Conservation (phyloP, 352 stramenopile genomes). For the Pythium chondricola region DNA sequence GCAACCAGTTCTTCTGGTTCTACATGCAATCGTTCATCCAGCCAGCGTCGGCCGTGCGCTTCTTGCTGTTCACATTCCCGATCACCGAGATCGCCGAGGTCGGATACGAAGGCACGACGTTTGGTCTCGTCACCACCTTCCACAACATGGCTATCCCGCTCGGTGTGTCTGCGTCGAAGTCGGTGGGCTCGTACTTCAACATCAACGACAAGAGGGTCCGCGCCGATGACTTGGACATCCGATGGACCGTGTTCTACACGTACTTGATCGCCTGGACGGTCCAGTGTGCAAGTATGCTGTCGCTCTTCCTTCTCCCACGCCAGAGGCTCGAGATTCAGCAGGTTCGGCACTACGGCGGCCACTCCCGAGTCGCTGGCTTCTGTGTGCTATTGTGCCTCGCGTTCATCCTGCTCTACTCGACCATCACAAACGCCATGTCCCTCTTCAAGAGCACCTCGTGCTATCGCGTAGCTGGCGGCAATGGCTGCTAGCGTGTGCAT, state of each 20-base stretch:
- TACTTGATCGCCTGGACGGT: conserved; percentile 43
- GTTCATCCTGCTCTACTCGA: conserved; percentile 35
- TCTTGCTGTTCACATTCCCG: conserved; percentile 46
- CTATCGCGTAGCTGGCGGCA: conserved; percentile 19
- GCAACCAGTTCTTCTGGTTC: conserved; percentile 48
- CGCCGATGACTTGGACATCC: conserved; percentile 25
- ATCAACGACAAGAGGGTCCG: conserved; percentile 19
- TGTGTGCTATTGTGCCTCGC: conserved; percentile 30
- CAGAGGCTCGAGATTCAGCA: conserved; percentile 67
- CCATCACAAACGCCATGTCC: conserved; percentile 33
- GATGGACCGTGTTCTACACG: conserved; percentile 39
- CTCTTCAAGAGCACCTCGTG: conserved; percentile 25
- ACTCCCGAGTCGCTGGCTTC: conserved; percentile 34
- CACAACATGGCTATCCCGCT: conserved; percentile 54
- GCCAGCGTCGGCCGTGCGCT: conserved; percentile 35
- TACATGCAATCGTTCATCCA: conserved; percentile 42
- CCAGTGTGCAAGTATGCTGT: conserved; percentile 35
- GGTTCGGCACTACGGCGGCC: conserved; percentile 51
- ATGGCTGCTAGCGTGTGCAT: conserved; percentile 15
- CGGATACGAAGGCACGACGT: conserved; percentile 53
- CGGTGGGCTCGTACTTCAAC: conserved; percentile 34
- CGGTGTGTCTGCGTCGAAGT: conserved; percentile 32
- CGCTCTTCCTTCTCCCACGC: conserved; percentile 37
- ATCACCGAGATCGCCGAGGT: conserved; percentile 51
- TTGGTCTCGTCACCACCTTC: conserved; percentile 55